Base-by-base conservation (phyloP, 2,329 filamentous ascomycete genomes). In the Sarocladium brachiariae region DNA sequence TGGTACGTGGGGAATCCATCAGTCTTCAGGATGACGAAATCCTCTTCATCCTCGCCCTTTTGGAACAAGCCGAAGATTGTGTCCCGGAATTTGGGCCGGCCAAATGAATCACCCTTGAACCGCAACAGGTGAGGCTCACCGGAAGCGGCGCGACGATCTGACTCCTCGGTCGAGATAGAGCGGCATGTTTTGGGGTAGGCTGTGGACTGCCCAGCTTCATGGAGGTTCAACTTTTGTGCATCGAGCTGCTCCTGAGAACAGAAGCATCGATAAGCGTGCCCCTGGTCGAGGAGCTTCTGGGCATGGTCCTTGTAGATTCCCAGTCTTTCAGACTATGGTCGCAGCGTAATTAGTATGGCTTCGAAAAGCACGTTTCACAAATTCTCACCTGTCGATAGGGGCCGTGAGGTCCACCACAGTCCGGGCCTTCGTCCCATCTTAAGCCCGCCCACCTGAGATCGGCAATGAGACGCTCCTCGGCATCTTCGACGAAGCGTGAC, bases 1-100 rank as follows among this genome's bases (percentile, higher is more conserved):
- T 99, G 93, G 62, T 99, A 99, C 0, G 95, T 99, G 0, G 93
- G 93, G 56, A 87, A 87, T 0, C 90, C 91, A 63, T 99, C 93
- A 1, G 84, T 85, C 67, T 99, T 99, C 53, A 96, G 73, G 35
- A 99, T 74, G 54, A 99, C 87, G 18, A 90, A 92, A 61, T 97
- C 91, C 57, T 93, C 89, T 64, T 83, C 69, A 49, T 69, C 57
- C 56, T 76, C 63, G 60, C 70, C 69, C 63, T 78, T 76, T 68
- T 75, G 70, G 57, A 86, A 82, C 10, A 68, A 65, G 31, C 89
- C 89, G 61, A 95, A 95, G 9, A 97, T 84, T 31, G 92, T 67
- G 63, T 99, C 93, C 7, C 77, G 72, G 62, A 89, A 89, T 43
- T 74, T 69, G 3, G 83, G 81, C 18, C 83, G 83, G 49, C 70